phyloP scores from a whole-genome alignment of 1,284 basidiomycete genomes.

The Microbotryum violaceum region DNA sequence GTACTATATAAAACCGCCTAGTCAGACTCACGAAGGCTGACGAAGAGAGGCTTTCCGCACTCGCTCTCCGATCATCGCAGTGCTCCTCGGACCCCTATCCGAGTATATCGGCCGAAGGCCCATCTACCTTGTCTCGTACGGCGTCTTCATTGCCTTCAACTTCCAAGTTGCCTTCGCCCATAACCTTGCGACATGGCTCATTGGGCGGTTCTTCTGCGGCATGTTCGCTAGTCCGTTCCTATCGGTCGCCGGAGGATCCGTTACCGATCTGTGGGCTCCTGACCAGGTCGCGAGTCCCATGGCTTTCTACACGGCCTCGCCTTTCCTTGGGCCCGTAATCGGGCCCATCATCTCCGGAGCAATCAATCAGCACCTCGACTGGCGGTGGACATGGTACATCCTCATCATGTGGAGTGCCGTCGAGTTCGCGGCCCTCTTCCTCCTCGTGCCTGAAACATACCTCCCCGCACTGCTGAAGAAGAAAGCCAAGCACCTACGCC shows the following conservation, averaged over 20 bases:
- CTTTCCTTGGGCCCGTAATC: conserved; percentile 45
- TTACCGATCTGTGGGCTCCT: conserved; percentile 61
- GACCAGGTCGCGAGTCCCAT: conserved; percentile 63
- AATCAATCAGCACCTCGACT: conserved; percentile 50
- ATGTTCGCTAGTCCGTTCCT: conserved; percentile 63
- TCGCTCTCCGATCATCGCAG: neutral
- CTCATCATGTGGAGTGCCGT: conserved; percentile 50
- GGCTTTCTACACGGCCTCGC: conserved; percentile 61
- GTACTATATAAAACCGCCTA: too few relatives aligned
- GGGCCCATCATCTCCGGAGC: conserved; percentile 31
- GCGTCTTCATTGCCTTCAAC: conserved; percentile 37
- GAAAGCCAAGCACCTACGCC: conserved; percentile 53
- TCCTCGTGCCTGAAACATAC: conserved; percentile 69
- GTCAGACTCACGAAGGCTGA: too few relatives aligned
- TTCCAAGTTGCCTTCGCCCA: conserved; percentile 63
- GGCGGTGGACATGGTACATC: conserved; percentile 72
- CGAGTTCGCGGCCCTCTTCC: conserved; percentile 37
- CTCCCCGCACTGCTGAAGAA: conserved; percentile 54
- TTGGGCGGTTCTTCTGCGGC: conserved; percentile 65
- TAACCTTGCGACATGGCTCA: conserved; percentile 50
- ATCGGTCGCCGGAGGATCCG: conserved; percentile 68
- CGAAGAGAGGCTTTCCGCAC: neutral
- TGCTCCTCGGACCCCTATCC: conserved; percentile 30
- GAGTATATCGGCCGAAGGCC: conserved; percentile 30
- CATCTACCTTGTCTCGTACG: conserved; percentile 29